Evolutionary conservation across 768 basidiomycete species (phyloP).

Genomic region (Punctularia strigosozonata): DNA sequence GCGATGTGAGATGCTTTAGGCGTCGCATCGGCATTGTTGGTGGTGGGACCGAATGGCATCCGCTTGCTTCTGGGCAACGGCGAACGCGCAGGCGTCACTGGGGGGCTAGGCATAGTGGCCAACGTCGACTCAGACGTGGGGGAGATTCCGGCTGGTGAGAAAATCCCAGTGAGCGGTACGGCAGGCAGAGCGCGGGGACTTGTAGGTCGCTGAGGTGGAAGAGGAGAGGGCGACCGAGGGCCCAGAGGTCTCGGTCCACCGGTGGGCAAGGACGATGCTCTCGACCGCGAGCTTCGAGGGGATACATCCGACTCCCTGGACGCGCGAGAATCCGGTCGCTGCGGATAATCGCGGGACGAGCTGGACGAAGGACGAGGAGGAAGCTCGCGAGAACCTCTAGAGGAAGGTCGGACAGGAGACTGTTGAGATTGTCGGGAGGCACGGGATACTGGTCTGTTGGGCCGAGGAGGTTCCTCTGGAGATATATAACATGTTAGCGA

Average conservation of each 20-base stretch:
- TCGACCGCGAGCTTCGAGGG: no score
- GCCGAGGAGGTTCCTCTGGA: slow-evolving; percentile 48
- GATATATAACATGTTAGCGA: slow-evolving; percentile 4
- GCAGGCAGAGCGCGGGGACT: slow-evolving; percentile 20
- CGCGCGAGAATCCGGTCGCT: slow-evolving; percentile 22
- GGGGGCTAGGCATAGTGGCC: slow-evolving; percentile 15
- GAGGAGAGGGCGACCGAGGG: slow-evolving; percentile 65
- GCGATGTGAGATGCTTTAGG: slow-evolving; percentile 29
- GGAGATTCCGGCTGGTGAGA: slow-evolving; percentile 36
- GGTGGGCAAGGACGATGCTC: no score
- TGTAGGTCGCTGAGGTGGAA: slow-evolving; percentile 29
- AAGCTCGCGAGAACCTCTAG: slow-evolving; percentile 19
- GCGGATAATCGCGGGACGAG: slow-evolving; percentile 37
- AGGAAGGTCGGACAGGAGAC: neutral
- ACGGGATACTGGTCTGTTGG: slow-evolving; percentile 43
- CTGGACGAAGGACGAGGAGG: slow-evolving; percentile 32
- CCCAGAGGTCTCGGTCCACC: slow-evolving; percentile 64
- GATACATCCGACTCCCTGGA: no score
- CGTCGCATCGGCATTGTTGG: slow-evolving; percentile 38
- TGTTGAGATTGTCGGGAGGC: slow-evolving; percentile 24
- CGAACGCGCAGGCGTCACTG: slow-evolving; percentile 15
- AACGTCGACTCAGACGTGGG: slow-evolving; percentile 27
- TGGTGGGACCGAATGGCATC: slow-evolving; percentile 49
- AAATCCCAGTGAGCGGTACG: slow-evolving; percentile 7
- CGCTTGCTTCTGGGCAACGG: slow-evolving; percentile 63